Percentiles rank a stretch among this genome's conserved stretches.
These are phyloP conservation scores for Phytopythium montanum DNA, from an alignment of 352 stramenopile species.

Conservation along the genomic window DNA sequence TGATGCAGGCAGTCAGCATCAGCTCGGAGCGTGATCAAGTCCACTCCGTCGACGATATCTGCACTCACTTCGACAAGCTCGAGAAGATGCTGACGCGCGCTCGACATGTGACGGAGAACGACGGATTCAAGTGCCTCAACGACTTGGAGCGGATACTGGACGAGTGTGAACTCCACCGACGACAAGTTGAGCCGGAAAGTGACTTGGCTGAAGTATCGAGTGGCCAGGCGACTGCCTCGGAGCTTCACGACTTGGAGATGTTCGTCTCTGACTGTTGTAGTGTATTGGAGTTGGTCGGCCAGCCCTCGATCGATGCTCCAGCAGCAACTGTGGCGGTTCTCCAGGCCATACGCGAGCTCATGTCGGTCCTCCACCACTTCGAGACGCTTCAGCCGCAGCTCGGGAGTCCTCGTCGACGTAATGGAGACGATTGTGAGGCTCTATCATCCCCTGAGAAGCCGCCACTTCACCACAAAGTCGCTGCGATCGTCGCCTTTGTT, in stretches of 20 bases:
- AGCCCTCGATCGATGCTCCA: too few relatives aligned
- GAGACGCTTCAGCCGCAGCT: constrained; percentile 30
- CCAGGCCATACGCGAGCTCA: constrained; percentile 30
- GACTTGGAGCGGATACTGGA: constrained; percentile 20
- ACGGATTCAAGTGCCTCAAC: constrained; percentile 12
- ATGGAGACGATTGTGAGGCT: background rate
- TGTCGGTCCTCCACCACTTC: constrained; percentile 41
- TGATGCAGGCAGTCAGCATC: constrained; percentile 14
- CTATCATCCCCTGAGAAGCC: constrained; percentile 4
- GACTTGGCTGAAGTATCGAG: too few relatives aligned
- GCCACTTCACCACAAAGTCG: constrained; percentile 29
- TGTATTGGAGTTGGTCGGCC: background rate
- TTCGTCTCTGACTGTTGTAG: background rate
- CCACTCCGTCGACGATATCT: constrained; percentile 17
- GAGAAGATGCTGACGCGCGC: constrained; percentile 17
- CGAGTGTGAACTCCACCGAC: constrained; percentile 17
- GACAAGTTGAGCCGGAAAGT: constrained; percentile 3
- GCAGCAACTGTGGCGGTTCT: constrained; percentile 18
- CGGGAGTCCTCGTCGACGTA: constrained; percentile 16
- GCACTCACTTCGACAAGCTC: constrained; percentile 11
- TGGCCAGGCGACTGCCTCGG: background rate
- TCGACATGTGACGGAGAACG: constrained; percentile 17
- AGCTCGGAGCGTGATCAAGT: constrained; percentile 19
- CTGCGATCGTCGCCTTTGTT: constrained; percentile 40
- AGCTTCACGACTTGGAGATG: background rate